Percentiles rank a stretch among this genome's conserved stretches.
These are phyloP conservation scores for Colletotrichum camelliae DNA, from an alignment of 2,329 filamentous ascomycete species.

Conservation along the genomic window DNA sequence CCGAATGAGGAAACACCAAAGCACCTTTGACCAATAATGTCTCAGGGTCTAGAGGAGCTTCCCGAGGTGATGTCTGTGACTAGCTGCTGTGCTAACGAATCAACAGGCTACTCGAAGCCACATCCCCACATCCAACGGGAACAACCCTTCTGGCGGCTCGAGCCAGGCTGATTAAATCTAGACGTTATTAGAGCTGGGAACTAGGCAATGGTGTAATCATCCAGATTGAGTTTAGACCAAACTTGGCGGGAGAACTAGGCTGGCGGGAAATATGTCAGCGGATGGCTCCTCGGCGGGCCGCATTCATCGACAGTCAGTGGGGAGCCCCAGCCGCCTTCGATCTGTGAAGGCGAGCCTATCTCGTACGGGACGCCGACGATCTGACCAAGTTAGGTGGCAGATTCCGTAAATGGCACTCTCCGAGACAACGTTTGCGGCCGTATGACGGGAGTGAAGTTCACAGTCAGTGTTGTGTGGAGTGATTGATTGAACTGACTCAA, in stretches of 20 bases:
- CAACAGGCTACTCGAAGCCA: not conserved
- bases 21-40: not conserved
- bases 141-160: not conserved
- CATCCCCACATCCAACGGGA: conserved; percentile 10
- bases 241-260: not conserved
- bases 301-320: conserved; percentile 1
- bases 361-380: not conserved
- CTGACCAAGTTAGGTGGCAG: not conserved
- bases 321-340: not conserved
- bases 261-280: not conserved
- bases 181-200: not conserved
- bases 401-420: not conserved
- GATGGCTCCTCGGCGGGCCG: not conserved
- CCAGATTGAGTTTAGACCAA: not conserved
- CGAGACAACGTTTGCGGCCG: conserved; percentile 19
- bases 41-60: not conserved
- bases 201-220: not conserved
- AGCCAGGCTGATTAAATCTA: not conserved
- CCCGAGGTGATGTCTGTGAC: not conserved
- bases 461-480: not conserved
- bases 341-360: not conserved
- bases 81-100: not conserved
- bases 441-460: not conserved
- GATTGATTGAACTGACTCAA: not conserved
- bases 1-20: not conserved